Evolutionary conservation across 106 monocot species (phyloP).

Genomic region (Triglochin maritima): DNA sequence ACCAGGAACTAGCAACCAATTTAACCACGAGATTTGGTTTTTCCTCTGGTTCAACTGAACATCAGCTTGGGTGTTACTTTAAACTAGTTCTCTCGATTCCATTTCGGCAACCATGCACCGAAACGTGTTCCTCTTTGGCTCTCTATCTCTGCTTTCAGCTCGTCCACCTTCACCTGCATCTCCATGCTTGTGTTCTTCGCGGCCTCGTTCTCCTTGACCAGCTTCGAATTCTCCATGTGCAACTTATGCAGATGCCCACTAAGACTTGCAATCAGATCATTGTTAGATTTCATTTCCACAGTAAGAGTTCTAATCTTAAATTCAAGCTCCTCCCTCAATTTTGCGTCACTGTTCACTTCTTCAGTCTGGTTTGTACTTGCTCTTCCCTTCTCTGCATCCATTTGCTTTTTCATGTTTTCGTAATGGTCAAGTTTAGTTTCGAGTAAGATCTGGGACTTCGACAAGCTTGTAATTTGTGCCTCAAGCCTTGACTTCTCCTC

Average conservation of each 20-base stretch:
- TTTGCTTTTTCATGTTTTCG: constrained; percentile 11
- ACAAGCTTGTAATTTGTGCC: constrained; percentile 14
- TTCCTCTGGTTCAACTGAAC: too few species aligned
- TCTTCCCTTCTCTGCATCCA: constrained; percentile 21
- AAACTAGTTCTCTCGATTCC: too few species aligned
- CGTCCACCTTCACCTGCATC: constrained; percentile 19
- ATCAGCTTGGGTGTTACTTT: too few species aligned
- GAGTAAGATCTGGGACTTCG: constrained; percentile 20
- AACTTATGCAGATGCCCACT: constrained; percentile 27
- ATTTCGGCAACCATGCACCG: too few species aligned
- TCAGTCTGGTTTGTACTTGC: constrained; percentile 8
- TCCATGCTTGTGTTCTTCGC: constrained; percentile 8
- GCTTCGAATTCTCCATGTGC: constrained; percentile 29
- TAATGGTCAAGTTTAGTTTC: constrained; percentile 8
- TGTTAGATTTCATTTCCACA: constrained; percentile 12
- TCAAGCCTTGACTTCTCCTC: constrained; percentile 32
- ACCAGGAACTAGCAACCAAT: too few species aligned
- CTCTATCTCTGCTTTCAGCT: constrained; percentile 53
- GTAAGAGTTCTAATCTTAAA: constrained; percentile 15
- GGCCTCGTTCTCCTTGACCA: constrained; percentile 28
- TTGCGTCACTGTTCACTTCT: constrained; percentile 14
- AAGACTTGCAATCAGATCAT: constrained; percentile 17
- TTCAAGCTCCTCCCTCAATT: constrained; percentile 29
- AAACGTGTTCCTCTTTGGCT: constrained; percentile 21
- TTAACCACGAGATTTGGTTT: too few species aligned